Evolutionary conservation across 2,329 filamentous ascomycete genomes (phyloP).

Genomic region (Phaeosphaeria sp.): DNA sequence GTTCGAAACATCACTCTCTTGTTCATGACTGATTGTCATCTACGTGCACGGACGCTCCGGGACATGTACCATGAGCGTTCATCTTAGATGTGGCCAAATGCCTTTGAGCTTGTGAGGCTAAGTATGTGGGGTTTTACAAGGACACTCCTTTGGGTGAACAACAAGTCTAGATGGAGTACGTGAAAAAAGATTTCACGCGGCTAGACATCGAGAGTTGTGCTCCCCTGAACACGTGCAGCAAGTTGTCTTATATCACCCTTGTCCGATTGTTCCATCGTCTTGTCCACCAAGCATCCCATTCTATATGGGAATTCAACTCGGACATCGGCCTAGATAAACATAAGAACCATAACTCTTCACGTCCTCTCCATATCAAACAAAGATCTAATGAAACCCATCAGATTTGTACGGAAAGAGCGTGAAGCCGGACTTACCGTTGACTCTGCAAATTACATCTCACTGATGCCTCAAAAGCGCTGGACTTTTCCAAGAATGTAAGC

Average conservation of each 20-base stretch:
- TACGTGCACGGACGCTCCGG: not conserved
- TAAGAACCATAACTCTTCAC: no score
- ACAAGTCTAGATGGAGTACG: not conserved
- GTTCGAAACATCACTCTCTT: not conserved
- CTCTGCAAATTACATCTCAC: slow-evolving; percentile 47
- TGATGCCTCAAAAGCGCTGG: slow-evolving; percentile 56
- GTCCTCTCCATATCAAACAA: not conserved
- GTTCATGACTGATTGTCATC: not conserved
- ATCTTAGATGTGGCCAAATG: not conserved
- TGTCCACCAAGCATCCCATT: not conserved
- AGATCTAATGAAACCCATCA: no score
- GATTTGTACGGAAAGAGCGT: not conserved
- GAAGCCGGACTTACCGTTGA: not conserved
- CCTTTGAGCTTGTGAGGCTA: not conserved
- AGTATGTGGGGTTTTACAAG: not conserved
- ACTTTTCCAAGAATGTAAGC: slow-evolving; percentile 55
- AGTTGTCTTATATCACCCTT: not conserved
- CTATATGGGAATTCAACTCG: not conserved
- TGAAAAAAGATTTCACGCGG: not conserved
- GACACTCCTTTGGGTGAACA: not conserved
- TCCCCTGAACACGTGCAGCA: not conserved
- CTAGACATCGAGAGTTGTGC: not conserved
- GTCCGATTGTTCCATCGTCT: not conserved
- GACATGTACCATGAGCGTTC: not conserved
- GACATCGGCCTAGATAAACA: not conserved